These are phyloP conservation scores for Irpex lacteus DNA, from an alignment of 1,284 basidiomycete species.

Conservation along the genomic window DNA sequence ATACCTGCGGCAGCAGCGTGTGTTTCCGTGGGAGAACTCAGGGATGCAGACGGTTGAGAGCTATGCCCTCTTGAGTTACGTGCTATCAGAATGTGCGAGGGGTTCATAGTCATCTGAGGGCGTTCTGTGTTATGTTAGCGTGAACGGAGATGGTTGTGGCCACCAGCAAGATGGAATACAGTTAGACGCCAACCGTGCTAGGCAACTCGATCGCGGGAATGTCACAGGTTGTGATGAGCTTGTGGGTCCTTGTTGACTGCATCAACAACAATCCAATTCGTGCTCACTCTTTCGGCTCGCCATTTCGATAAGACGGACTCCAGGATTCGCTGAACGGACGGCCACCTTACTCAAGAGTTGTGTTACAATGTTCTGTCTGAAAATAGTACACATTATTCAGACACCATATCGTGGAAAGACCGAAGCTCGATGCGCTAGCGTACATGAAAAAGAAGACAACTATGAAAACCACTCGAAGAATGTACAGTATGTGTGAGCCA, in stretches of 20 bases:
- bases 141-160: neutral
- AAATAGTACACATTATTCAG: no score
- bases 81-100: slow-evolving; percentile 81
- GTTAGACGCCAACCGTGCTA: neutral
- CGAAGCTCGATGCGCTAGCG: no score
- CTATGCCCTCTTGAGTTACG: slow-evolving; percentile 65
- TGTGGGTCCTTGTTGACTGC: neutral
- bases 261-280: neutral
- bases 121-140: neutral
- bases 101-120: slow-evolving; percentile 59
- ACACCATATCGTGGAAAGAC: no score
- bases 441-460: no score
- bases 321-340: no score
- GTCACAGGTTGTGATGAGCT: neutral
- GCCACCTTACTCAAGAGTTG: no score
- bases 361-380: no score
- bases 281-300: neutral
- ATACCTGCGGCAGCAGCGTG: slow-evolving; percentile 81
- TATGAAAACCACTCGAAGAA: no score
- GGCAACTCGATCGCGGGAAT: neutral
- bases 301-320: no score
- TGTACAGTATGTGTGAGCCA: no score
- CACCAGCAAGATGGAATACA: neutral
- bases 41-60: slow-evolving; percentile 65
- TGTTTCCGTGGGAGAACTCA: slow-evolving; percentile 80